Evolutionary conservation across 106 monocot genomes (phyloP).

Genomic region (Alisma plantagoaquatica): DNA sequence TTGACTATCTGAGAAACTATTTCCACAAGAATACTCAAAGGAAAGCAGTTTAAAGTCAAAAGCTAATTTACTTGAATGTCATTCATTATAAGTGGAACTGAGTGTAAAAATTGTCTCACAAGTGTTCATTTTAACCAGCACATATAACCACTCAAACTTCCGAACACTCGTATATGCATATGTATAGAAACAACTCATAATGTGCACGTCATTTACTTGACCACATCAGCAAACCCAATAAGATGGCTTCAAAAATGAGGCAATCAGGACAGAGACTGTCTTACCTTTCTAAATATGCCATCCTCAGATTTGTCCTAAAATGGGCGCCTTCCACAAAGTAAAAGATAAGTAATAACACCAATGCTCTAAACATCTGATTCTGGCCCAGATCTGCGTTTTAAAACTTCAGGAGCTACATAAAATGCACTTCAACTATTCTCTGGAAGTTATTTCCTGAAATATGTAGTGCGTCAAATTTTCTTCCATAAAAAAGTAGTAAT

Average conservation of each 20-base stretch:
- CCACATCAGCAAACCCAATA: too few relatives aligned
- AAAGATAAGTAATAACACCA: slow-evolving; percentile 84
- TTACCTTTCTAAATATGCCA: slow-evolving; percentile 83
- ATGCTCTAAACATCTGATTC: slow-evolving; percentile 95
- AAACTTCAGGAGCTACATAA: slow-evolving; percentile 83
- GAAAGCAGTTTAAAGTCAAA: too few relatives aligned
- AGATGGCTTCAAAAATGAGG: neutral
- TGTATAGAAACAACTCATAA: too few relatives aligned
- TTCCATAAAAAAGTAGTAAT: neutral
- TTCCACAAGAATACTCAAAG: too few relatives aligned
- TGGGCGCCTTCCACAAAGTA: slow-evolving; percentile 82
- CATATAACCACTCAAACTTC: too few relatives aligned
- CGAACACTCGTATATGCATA: too few relatives aligned
- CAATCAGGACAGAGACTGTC: neutral
- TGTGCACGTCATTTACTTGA: too few relatives aligned
- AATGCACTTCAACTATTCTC: slow-evolving; percentile 87
- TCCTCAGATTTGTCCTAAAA: slow-evolving; percentile 93
- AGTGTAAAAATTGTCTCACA: too few relatives aligned
- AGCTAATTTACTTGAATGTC: too few relatives aligned
- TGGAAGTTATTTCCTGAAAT: slow-evolving; percentile 63
- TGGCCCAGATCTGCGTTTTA: slow-evolving; percentile 76
- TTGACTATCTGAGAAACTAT: too few relatives aligned
- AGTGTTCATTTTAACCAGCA: too few relatives aligned
- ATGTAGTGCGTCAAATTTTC: neutral
- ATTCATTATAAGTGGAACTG: too few relatives aligned